These are phyloP conservation scores for Gamsiella multidivaricata DNA, from an alignment of 192 early-diverging fungal genomes.

Conservation along the genomic window DNA sequence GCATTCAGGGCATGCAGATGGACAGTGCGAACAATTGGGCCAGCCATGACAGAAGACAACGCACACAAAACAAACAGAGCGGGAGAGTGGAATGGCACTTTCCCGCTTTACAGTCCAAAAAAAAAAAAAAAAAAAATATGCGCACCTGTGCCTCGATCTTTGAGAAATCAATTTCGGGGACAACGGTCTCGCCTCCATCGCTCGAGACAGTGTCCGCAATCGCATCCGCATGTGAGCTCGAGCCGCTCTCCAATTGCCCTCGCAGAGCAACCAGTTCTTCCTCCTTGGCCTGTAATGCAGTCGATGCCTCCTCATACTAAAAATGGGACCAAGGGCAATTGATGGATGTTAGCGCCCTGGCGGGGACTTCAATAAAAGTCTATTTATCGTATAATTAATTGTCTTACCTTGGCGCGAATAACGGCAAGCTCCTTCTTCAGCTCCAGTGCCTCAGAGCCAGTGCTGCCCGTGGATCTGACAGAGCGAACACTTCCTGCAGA, in stretches of 20 bases:
- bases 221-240: conserved; percentile 32
- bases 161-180: conserved; percentile 48
- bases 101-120: not conserved
- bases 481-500: conserved; percentile 46
- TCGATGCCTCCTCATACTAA: conserved; percentile 42
- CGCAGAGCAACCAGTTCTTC: conserved; percentile 36
- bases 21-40: too few relatives aligned
- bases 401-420: conserved; percentile 45
- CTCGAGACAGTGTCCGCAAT: conserved; percentile 49
- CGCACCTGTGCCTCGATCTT: conserved; percentile 52
- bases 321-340: not conserved
- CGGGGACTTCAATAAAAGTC: too few relatives aligned
- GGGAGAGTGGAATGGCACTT: not conserved
- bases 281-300: conserved; percentile 34
- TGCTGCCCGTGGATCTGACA: conserved; percentile 28
- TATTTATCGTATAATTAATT: too few relatives aligned
- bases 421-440: conserved; percentile 46
- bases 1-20: not conserved
- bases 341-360: not conserved
- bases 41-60: not conserved
- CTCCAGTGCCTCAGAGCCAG: conserved; percentile 43
- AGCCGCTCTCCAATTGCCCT: conserved; percentile 27
- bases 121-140: conserved; percentile 9
- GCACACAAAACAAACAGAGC: not conserved
- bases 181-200: conserved; percentile 50